Percentiles rank a stretch among this genome's conserved stretches.
Evolutionary conservation across 345 rosid genomes (phyloP).

Genomic region (Euphorbia pulcherrima): DNA sequence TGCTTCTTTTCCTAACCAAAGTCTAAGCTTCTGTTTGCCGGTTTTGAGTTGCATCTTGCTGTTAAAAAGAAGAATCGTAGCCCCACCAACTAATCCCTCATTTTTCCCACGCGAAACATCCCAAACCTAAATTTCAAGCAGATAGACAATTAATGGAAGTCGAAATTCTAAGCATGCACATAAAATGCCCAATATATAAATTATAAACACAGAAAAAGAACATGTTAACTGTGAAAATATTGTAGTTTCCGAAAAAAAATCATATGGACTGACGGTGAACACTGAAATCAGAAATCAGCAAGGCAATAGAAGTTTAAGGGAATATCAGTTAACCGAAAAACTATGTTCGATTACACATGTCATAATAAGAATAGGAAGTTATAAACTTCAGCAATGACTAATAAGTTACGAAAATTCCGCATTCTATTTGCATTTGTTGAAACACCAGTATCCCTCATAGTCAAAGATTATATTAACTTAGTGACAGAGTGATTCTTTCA

Average conservation of each 20-base stretch:
- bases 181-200: not conserved
- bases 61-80: constrained; percentile 84
- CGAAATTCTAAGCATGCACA: constrained; percentile 9
- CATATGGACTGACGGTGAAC: constrained; percentile 5
- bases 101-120: constrained; percentile 85
- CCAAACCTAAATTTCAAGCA: constrained; percentile 57
- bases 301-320: not conserved
- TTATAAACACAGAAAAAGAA: not conserved
- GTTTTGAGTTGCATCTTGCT: constrained; percentile 86
- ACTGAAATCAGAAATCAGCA: not conserved
- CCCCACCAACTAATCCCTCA: constrained; percentile 88
- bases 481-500: not conserved
- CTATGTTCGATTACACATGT: not conserved
- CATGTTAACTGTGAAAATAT: constrained; percentile 2
- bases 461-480: not conserved
- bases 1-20: constrained; percentile 84
- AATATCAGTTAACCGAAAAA: not conserved
- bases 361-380: not conserved
- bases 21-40: constrained; percentile 92
- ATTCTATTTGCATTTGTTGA: not conserved
- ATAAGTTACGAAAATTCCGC: not conserved
- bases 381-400: not conserved
- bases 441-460: not conserved
- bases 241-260: constrained; percentile 8
- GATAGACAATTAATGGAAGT: constrained; percentile 8